phyloP scores from a whole-genome alignment of 352 stramenopile species.

The Peronospora belbahrii region DNA sequence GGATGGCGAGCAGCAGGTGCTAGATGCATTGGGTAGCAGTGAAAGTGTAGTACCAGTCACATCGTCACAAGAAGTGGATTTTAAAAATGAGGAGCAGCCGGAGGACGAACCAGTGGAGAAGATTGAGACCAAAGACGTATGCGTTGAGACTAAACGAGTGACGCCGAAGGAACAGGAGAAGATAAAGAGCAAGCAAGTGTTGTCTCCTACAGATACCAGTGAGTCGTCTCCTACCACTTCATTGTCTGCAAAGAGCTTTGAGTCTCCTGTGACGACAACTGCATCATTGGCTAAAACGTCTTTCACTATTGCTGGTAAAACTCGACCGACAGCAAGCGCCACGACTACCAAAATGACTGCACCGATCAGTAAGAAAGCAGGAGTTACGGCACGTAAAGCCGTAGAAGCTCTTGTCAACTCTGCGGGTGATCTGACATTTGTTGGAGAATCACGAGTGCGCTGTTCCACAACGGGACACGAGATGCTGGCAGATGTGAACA shows the following conservation, averaged over 20 bases:
- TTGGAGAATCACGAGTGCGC: conserved; percentile 39
- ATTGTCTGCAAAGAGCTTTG: conserved; percentile 5
- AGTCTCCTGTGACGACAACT: conserved; percentile 2
- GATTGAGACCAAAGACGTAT: conserved; percentile 3
- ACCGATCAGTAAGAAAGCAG: conserved; percentile 16
- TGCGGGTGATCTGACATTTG: conserved; percentile 34
- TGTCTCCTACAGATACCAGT: background rate
- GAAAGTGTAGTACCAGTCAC: conserved; percentile 7
- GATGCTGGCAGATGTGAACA: conserved; percentile 47
- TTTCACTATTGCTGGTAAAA: conserved; percentile 3
- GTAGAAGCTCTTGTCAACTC: conserved; percentile 42
- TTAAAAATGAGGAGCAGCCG: conserved; percentile 12
- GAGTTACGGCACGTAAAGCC: conserved; percentile 12
- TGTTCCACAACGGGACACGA: conserved; percentile 59
- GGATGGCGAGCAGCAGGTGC: conserved; percentile 35
- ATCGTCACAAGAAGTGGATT: conserved; percentile 13
- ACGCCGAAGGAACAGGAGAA: conserved; percentile 15
- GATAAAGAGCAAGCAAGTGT: conserved; percentile 10
- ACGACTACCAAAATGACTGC: conserved; percentile 7
- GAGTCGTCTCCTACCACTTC: conserved; percentile 1
- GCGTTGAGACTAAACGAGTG: background rate
- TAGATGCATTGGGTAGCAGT: conserved; percentile 15
- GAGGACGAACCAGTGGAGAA: conserved; percentile 17
- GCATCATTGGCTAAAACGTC: conserved; percentile 9
- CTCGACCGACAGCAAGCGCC: background rate